Conservation (phyloP, 1,139 yeast species). For the Geotrichum phurueaensis region DNA sequence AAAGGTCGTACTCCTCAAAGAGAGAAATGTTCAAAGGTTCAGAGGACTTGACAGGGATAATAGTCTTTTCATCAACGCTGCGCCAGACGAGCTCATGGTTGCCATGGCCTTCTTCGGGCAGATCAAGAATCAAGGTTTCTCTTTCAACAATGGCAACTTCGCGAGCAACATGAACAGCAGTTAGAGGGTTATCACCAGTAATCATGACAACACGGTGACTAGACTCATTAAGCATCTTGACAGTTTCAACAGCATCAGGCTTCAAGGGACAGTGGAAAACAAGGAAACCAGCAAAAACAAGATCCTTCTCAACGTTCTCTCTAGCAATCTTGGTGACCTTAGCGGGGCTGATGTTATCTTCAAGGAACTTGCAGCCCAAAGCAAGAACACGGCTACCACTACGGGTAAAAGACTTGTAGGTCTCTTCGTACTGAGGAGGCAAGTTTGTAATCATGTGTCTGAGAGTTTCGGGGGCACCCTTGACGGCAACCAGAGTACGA, state of each 20-base stretch:
- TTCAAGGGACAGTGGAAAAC: conserved; percentile 97
- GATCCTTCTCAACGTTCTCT: conserved; percentile 65
- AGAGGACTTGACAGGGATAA: conserved; percentile 61
- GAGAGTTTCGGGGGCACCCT: conserved; percentile 99
- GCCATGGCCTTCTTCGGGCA: conserved; percentile 50
- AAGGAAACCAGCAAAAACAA: conserved; percentile 84
- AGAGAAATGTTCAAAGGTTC: conserved; percentile 53
- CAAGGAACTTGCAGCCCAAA: conserved; percentile 74
- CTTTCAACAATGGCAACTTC: conserved; percentile 83
- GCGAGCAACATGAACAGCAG: conserved; percentile 96
- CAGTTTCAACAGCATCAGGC: conserved; percentile 83
- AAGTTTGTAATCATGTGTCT: conserved; percentile 64
- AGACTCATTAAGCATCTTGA: conserved; percentile 88
- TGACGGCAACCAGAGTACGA: conserved; percentile 70
- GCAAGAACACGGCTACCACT: conserved; percentile 96
- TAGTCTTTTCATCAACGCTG: conserved; percentile 68
- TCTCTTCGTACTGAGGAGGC: conserved; percentile 78
- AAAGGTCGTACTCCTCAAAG: conserved; percentile 70
- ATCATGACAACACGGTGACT: conserved; percentile 93
- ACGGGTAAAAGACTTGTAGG: conserved; percentile 86
- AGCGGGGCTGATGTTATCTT: conserved; percentile 45
- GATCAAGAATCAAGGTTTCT: conserved; percentile 80
- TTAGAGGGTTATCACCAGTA: conserved; percentile 97
- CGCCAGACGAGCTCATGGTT: conserved; percentile 73
- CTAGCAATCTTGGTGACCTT: conserved; percentile 58